Percentiles rank a stretch among this genome's conserved stretches.
phyloP scores from a whole-genome alignment of 2,329 filamentous ascomycete species.

The Metarhizium robertsii region DNA sequence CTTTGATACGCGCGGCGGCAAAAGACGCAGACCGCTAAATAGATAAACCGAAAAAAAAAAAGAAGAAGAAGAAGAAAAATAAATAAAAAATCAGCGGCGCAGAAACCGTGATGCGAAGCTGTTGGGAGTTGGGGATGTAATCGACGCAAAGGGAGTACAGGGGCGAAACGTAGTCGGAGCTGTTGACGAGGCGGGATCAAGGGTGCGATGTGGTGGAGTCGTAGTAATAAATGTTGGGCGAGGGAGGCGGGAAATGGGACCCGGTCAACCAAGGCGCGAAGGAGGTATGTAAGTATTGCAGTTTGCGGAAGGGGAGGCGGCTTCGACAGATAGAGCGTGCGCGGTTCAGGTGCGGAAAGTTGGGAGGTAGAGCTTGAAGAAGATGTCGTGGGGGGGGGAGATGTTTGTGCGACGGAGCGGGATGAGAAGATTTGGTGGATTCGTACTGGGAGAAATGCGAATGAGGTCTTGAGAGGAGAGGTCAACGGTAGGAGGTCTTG shows the following conservation, averaged over 20 bases:
- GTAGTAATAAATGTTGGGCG: not conserved
- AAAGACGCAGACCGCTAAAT: not conserved
- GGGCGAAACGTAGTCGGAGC: not conserved
- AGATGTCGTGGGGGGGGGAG: not conserved
- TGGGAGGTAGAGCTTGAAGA: not conserved
- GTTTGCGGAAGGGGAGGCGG: not conserved
- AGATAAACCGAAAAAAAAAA: not conserved
- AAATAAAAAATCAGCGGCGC: not conserved
- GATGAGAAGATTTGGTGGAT: not conserved
- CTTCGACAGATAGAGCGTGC: not conserved
- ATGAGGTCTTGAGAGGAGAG: not conserved
- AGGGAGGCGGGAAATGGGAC: not conserved
- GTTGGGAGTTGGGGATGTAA: not conserved
- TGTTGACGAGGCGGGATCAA: conserved; percentile 3
- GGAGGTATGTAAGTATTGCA: not conserved
- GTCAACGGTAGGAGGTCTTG: not conserved
- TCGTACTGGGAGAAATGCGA: conserved; percentile 2
- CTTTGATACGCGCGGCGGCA: not conserved
- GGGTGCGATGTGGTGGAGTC: conserved; percentile 2
- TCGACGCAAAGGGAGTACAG: not conserved
- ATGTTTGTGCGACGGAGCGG: not conserved
- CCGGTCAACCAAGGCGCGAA: not conserved
- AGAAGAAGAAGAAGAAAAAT: not conserved
- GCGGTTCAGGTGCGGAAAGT: not conserved
- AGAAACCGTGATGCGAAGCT: not conserved